Evolutionary conservation across 2,329 filamentous ascomycete genomes (phyloP), one percentile per base, ranked within the genome.

Genomic region (Drechmeria coniospora): DNA sequence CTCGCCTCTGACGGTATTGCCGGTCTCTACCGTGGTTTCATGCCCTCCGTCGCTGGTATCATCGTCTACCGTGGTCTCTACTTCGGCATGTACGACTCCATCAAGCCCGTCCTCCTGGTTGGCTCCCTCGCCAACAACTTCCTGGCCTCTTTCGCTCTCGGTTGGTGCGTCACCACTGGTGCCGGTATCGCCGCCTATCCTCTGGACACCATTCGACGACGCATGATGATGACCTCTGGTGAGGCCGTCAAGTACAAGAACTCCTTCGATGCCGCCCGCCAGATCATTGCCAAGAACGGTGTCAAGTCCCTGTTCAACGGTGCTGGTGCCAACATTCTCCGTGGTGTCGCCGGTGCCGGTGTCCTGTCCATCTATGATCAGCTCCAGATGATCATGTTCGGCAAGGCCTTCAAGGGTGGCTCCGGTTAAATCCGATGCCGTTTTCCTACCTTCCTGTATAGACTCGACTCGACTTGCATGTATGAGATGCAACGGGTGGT

Each of bases 21-120:
- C 57, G 90, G 90, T 92, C 86, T 98, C 57, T 98, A 98, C 83
- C 90, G 90, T 92, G 90, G 90, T 74, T 98, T 98, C 81, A 84
- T 86, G 74, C 90, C 92, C 62, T 98, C 90, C 56, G 90, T 98
- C 56, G 74, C 80, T 64, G 90, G 90, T 79, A 98, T 98, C 65
- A 65, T 98, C 54, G 90, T 98, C 69, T 98, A 98, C 83, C 90
- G 90, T 83, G 90, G 90, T 94, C 84, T 98, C 53, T 98, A 98
- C 86, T 98, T 98, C 80, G 90, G 90, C 61, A 80, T 98, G 80
- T 98, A 98, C 84, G 90, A 98, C 72, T 98, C 90, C 50, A 78
- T 98, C 75, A 98, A 98, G 84, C 90, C 90, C 51, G 82, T 95
- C 56, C 63, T 95, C 65, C 83, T 98, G 45, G 74, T 79, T 59